A percentile compares a stretch with the other conserved stretches of the same genome.
These are phyloP conservation scores for Typha latifolia DNA, from an alignment of 176 grass and related monocot genomes.

Conservation along the genomic window DNA sequence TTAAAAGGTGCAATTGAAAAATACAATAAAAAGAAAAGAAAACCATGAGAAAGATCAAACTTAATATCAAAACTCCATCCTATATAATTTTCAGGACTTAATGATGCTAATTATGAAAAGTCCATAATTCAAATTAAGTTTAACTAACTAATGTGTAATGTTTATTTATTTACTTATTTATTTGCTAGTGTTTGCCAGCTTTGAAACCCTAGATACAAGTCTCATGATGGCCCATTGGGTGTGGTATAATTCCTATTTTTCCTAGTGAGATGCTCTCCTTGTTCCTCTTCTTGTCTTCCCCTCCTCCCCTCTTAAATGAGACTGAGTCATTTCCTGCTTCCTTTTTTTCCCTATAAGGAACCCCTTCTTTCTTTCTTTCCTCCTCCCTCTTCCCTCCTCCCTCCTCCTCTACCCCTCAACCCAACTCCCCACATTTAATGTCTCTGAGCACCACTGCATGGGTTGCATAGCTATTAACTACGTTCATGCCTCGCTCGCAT, in stretches of 20 bases:
- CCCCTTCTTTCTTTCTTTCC: constrained; percentile 4
- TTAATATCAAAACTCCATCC: too few relatives aligned
- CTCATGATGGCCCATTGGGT: neutral
- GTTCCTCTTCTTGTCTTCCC: neutral
- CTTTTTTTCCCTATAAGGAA: constrained; percentile 1
- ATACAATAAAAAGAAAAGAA: too few relatives aligned
- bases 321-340: too few relatives aligned
- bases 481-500: constrained; percentile 46
- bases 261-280: neutral
- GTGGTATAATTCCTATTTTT: neutral
- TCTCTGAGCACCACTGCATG: constrained; percentile 47
- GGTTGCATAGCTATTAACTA: constrained; percentile 33
- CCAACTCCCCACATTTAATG: constrained; percentile 35
- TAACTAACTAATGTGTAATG: neutral
- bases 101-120: too few relatives aligned
- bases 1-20: too few relatives aligned
- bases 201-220: constrained; percentile 2
- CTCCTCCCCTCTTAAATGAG: neutral
- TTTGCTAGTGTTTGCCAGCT: neutral
- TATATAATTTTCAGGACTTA: too few relatives aligned
- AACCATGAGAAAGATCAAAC: too few relatives aligned
- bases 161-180: neutral
- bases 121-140: too few relatives aligned
- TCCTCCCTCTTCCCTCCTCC: too few relatives aligned
- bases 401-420: neutral